These are phyloP conservation scores for Torulaspora quercuum DNA, from an alignment of 805 yeast species.

Conservation along the genomic window DNA sequence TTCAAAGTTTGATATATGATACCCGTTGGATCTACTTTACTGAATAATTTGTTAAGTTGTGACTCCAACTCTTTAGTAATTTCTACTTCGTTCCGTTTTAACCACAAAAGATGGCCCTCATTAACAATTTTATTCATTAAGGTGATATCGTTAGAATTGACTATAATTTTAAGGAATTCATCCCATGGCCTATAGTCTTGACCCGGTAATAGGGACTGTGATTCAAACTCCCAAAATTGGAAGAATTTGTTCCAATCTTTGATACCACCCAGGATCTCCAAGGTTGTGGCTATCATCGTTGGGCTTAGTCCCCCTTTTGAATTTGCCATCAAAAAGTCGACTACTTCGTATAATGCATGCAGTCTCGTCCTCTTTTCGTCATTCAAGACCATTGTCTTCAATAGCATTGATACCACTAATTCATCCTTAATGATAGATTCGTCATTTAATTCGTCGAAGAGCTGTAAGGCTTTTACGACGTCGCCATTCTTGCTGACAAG, in stretches of 20 bases:
- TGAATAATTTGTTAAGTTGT: conserved; percentile 19
- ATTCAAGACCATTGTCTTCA: conserved; percentile 20
- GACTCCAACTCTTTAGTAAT: conserved; percentile 19
- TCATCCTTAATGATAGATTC: conserved; percentile 17
- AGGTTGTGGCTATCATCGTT: conserved; percentile 15
- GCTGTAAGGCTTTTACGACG: conserved; percentile 13
- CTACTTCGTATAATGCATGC: conserved; percentile 21
- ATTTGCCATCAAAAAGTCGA: conserved; percentile 16
- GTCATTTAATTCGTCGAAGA: conserved; percentile 14
- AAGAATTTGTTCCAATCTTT: conserved; percentile 25
- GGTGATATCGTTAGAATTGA: conserved; percentile 18
- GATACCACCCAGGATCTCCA: conserved; percentile 21
- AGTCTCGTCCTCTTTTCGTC: conserved; percentile 15
- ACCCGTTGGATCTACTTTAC: conserved; percentile 14
- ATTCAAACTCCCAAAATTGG: conserved; percentile 27
- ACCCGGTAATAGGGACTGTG: conserved; percentile 10
- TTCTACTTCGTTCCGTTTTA: conserved; percentile 23
- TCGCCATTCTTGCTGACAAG: conserved; percentile 15
- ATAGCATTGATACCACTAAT: conserved; percentile 21
- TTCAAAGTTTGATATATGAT: conserved; percentile 11
- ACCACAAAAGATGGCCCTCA: conserved; percentile 29
- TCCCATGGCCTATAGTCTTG: conserved; percentile 32
- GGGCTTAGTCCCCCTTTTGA: conserved; percentile 11
- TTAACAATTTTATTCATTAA: conserved; percentile 18
- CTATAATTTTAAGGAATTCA: conserved; percentile 20